These are phyloP conservation scores for Alternaria brassicae DNA, from an alignment of 2,329 filamentous ascomycete genomes.

Conservation along the genomic window DNA sequence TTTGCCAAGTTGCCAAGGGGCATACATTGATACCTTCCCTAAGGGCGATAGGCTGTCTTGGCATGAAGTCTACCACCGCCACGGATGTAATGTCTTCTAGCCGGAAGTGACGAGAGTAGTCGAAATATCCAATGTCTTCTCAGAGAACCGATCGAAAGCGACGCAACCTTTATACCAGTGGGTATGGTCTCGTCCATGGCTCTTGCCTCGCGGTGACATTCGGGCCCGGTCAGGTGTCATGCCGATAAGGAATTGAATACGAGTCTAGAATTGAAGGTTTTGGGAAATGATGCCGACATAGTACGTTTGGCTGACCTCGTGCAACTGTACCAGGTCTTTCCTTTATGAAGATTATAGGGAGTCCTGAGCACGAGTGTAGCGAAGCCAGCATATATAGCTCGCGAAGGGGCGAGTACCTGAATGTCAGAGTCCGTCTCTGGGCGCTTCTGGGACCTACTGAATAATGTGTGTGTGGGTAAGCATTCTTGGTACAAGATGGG, in stretches of 20 bases:
- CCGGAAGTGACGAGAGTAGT: neutral
- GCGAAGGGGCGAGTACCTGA: constrained; percentile 7
- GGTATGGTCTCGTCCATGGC: neutral
- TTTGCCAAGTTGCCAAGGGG: constrained; percentile 35
- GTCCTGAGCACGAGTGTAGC: neutral
- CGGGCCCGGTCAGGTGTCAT: too few species aligned
- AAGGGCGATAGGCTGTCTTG: constrained; percentile 33
- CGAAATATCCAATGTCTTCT: neutral
- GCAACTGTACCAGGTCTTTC: neutral
- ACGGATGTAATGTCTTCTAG: neutral
- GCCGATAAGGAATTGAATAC: neutral
- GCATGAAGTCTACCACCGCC: constrained; percentile 17
- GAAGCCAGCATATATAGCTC: constrained; percentile 1
- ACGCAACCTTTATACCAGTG: neutral
- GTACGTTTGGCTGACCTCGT: neutral
- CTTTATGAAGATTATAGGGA: neutral
- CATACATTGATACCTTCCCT: constrained; percentile 39
- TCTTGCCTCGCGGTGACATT: neutral
- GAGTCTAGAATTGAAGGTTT: neutral
- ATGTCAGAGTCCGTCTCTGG: constrained; percentile 4
- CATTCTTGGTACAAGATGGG: neutral
- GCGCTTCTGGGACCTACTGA: neutral
- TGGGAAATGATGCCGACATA: neutral
- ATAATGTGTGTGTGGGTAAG: neutral
- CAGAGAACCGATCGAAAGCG: neutral